Evolutionary conservation across 2,329 filamentous ascomycete species (phyloP), one percentile per base, ranked within the genome.

Genomic region (Verticillium longisporum): DNA sequence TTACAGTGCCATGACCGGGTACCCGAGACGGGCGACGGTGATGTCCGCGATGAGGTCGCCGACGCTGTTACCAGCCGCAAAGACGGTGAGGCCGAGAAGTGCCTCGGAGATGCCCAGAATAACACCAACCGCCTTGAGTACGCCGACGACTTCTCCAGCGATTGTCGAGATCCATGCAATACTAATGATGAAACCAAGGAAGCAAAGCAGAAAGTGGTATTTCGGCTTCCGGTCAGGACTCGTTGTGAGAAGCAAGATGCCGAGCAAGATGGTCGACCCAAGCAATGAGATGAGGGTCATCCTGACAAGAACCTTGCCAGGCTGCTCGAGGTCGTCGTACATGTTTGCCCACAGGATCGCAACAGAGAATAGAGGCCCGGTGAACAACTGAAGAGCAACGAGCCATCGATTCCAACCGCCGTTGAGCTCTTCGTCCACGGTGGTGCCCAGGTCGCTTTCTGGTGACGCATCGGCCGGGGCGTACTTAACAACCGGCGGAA

Each of bases 131-230:
- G 95, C 90, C 76, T 99, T 98, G 65, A 99, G 83, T 6, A 97
- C 90, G 36, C 92, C 93, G 5, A 99, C 95, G 5, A 99, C 95
- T 77, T 99, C 94, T 38, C 92, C 91, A 1, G 95, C 94, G 67
- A 99, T 92, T 1, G 92, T 95, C 45, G 92, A 95, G 68, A 98
- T 97, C 95, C 95, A 99, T 31, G 91, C 90, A 61, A 98, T 95
- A 64, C 90, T 88, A 62, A 98, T 96, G 9, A 89, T 79, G 71
- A 99, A 99, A 6, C 96, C 95, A 38, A 96, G 78, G 69, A 97
- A 91, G 71, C 92, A 96, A 55, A 98, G 81, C 31, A 94, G 70
- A 57, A 88, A 88, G 62, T 93, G 89, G 73, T 91, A 91, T 64
- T 82, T 85, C 0, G 91, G 89, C 34, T 88, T 87, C 37, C 81